Evolutionary conservation across 2,329 filamentous ascomycete species (phyloP).

Genomic region (Aspergillus sp.): DNA sequence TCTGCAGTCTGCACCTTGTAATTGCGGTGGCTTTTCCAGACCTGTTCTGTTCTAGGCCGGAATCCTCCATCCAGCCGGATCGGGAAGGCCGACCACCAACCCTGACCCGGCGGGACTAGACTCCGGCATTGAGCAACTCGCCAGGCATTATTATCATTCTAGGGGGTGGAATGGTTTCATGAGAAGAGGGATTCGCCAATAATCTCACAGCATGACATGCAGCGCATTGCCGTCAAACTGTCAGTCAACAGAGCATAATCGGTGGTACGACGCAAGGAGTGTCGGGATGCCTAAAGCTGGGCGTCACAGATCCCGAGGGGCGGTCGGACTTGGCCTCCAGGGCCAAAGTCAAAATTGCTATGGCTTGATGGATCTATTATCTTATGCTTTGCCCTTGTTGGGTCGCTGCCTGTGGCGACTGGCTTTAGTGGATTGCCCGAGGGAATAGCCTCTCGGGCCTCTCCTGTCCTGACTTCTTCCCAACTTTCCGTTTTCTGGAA

Average conservation of each 20-base stretch:
- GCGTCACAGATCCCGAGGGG: slow-evolving; percentile 15
- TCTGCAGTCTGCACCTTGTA: background rate
- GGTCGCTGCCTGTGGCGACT: background rate
- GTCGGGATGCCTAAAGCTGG: slow-evolving; percentile 19
- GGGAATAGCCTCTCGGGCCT: background rate
- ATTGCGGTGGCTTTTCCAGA: slow-evolving; percentile 13
- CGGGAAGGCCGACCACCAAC: slow-evolving; percentile 15
- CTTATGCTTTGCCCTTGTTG: background rate
- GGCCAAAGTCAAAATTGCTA: background rate
- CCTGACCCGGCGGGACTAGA: slow-evolving; percentile 8
- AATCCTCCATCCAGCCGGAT: slow-evolving; percentile 26
- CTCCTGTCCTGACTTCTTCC: background rate
- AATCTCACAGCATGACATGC: background rate
- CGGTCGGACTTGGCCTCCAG: slow-evolving; percentile 10
- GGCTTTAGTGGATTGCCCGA: background rate
- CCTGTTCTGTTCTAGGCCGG: slow-evolving; percentile 21
- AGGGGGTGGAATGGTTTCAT: background rate
- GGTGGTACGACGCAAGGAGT: slow-evolving; percentile 29
- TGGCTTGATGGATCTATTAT: background rate
- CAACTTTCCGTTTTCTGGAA: too few species aligned
- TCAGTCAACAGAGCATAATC: slow-evolving; percentile 15
- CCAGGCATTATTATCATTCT: background rate
- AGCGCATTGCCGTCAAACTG: slow-evolving; percentile 8
- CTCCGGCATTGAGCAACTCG: background rate
- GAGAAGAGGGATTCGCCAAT: background rate